Evolutionary conservation across 768 basidiomycete species (phyloP).

Genomic region (Rhizopogon sp.): DNA sequence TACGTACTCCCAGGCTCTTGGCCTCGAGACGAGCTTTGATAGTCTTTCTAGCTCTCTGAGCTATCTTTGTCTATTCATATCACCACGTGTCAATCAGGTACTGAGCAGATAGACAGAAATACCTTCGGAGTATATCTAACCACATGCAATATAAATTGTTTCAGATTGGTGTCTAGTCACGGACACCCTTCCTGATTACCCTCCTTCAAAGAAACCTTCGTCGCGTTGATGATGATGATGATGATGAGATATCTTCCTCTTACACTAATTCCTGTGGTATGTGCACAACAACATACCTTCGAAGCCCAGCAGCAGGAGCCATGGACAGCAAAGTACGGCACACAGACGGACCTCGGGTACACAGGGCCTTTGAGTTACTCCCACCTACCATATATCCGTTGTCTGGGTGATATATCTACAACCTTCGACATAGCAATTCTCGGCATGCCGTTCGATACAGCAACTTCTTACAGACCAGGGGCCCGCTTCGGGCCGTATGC

Average conservation of each 20-base stretch:
- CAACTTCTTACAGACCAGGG: slow-evolving; percentile 43
- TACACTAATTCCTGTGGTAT: not conserved
- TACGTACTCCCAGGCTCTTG: slow-evolving; percentile 5
- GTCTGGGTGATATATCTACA: slow-evolving; percentile 50
- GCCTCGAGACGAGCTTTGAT: slow-evolving; percentile 19
- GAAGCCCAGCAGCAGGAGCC: slow-evolving; percentile 21
- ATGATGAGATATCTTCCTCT: slow-evolving; percentile 2
- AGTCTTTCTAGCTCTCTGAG: not conserved
- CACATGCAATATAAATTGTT: not conserved
- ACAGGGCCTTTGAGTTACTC: slow-evolving; percentile 75
- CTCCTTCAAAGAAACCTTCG: not conserved
- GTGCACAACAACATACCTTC: slow-evolving; percentile 2
- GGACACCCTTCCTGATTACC: not conserved
- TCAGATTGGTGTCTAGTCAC: too few relatives aligned
- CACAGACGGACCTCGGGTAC: slow-evolving; percentile 60
- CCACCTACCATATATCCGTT: slow-evolving; percentile 66
- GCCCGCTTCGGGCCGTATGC: slow-evolving; percentile 80
- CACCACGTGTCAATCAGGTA: not conserved
- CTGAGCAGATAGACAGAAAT: not conserved
- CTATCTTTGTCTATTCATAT: not conserved
- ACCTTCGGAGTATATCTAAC: not conserved
- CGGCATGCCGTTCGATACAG: slow-evolving; percentile 70
- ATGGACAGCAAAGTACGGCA: slow-evolving; percentile 63
- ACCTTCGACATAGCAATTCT: slow-evolving; percentile 69
- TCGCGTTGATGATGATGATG: not conserved